Evolutionary conservation across 768 basidiomycete species (phyloP), one percentile per base, ranked within the genome.

Genomic region (Boletellus sp.): DNA sequence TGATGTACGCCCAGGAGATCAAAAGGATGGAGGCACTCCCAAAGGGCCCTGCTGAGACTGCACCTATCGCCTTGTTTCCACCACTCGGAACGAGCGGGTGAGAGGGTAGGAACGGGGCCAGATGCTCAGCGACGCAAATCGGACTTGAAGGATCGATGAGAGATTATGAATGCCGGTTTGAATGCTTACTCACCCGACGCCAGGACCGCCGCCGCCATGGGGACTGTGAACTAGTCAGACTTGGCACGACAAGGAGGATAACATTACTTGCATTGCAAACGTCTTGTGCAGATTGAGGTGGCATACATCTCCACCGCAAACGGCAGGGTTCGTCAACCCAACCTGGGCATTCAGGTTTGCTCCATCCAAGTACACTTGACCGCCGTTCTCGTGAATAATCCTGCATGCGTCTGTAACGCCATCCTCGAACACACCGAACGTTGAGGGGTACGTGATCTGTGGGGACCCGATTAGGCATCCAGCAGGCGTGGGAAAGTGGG

Each of bases 1-100:
- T 95, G 78, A 96, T 91, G 70, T 96, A 99, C 12, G 96, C 95
- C 94, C 95, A 98, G 0, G 94, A 97, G 61, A 98, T 97, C 53
- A 94, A 78, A 41, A 90, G 84, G 61, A 99, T 94, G 7, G 92
- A 94, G 3, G 96, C 90, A 56, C 92, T 94, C 39, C 96, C 95
- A 64, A 84, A 98, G 0, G 94, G 96, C 2, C 89, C 93, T 0
- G 90, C 90, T 9, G 95, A 83, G 40, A 98, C 87, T 6, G 96
- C 90, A 26, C 85, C 75, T 54, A 99, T 97, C 2, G 87, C 83
- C 43, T 80, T 70, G n/a, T 74, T 65, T 11, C 85, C 83, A 33
- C 84, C 84, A 9, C 77, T 81, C 20, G 78, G 68, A 52, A 94
- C 70, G 24, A 85, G 64, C 1, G 93, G 88, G 66, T 99, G 94